Conservation (phyloP, 345 rosid species). For the Brassica juncea region DNA sequence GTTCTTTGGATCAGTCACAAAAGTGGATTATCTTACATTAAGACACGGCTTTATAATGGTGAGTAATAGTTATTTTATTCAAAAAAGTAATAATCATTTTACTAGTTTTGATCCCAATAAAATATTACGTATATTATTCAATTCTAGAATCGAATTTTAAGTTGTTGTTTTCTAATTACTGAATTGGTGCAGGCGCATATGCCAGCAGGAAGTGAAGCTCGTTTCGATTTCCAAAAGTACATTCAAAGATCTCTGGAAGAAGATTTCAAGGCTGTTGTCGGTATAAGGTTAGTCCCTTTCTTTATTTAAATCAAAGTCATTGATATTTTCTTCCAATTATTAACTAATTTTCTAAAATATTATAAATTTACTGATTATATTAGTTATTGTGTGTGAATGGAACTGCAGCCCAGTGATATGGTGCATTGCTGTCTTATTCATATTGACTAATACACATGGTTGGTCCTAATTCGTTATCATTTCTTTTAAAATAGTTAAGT, state of each 20-base stretch:
- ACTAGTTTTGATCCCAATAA: not conserved
- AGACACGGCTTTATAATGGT: slow-evolving; percentile 93
- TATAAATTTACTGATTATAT: not conserved
- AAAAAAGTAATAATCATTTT: slow-evolving; percentile 8
- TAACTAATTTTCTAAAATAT: not conserved
- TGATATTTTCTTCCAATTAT: not conserved
- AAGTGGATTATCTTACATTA: slow-evolving; percentile 79
- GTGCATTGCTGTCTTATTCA: slow-evolving; percentile 66
- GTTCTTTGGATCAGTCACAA: slow-evolving; percentile 80
- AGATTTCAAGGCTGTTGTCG: slow-evolving; percentile 87
- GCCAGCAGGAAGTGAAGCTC: slow-evolving; percentile 67
- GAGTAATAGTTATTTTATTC: slow-evolving; percentile 11
- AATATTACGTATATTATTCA: not conserved
- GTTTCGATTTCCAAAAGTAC: slow-evolving; percentile 79
- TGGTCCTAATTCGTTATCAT: slow-evolving; percentile 21
- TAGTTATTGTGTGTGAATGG: slow-evolving; percentile 19
- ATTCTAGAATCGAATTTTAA: not conserved
- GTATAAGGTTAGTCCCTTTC: slow-evolving; percentile 59
- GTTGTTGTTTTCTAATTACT: not conserved
- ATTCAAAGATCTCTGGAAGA: slow-evolving; percentile 81
- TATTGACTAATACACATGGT: slow-evolving; percentile 84
- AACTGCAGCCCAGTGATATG: slow-evolving; percentile 75
- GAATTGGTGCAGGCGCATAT: slow-evolving; percentile 74
- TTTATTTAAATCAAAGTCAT: not conserved
- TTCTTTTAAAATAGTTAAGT: not conserved